A percentile compares a stretch with the other conserved stretches of the same genome.
These are phyloP conservation scores for Sugiyamaella japonica DNA, from an alignment of 1,139 yeast species.

Conservation along the genomic window DNA sequence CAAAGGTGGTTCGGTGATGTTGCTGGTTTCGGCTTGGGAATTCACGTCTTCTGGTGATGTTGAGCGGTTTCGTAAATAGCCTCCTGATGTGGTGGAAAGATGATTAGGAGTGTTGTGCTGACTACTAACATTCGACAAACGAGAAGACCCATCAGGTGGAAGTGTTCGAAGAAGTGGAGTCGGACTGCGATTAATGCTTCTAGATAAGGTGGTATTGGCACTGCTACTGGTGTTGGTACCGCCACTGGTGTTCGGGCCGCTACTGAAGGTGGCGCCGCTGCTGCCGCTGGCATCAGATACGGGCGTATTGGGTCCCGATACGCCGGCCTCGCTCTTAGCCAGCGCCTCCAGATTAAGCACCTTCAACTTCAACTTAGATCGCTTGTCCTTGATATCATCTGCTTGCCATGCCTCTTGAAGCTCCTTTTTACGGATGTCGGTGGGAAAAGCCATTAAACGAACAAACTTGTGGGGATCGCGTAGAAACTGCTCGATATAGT, in stretches of 20 bases:
- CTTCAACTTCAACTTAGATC: slow-evolving; percentile 11
- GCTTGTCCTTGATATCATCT: slow-evolving; percentile 17
- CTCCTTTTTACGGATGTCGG: slow-evolving; percentile 19
- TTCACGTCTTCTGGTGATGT: not conserved
- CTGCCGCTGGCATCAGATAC: no score
- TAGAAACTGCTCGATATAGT: slow-evolving; percentile 69
- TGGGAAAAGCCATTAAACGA: slow-evolving; percentile 47
- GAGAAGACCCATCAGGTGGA: no score
- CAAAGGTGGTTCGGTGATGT: not conserved
- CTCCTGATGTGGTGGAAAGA: not conserved
- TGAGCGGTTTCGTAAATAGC: not conserved
- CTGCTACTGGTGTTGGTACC: no score
- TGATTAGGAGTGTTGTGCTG: no score
- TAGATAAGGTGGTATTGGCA: not conserved
- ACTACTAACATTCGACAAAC: no score
- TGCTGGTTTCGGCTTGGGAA: not conserved
- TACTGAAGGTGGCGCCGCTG: no score
- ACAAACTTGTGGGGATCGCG: slow-evolving; percentile 52
- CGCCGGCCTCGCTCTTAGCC: not conserved
- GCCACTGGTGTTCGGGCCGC: no score
- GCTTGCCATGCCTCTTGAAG: slow-evolving; percentile 20
- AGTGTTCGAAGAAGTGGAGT: no score
- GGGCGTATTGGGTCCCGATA: no score
- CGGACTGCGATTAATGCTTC: no score
- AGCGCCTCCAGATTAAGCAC: slow-evolving; percentile 6